Base-by-base conservation (phyloP, 108 stramenopile genomes). In the Cylindrotheca fusiformis region DNA sequence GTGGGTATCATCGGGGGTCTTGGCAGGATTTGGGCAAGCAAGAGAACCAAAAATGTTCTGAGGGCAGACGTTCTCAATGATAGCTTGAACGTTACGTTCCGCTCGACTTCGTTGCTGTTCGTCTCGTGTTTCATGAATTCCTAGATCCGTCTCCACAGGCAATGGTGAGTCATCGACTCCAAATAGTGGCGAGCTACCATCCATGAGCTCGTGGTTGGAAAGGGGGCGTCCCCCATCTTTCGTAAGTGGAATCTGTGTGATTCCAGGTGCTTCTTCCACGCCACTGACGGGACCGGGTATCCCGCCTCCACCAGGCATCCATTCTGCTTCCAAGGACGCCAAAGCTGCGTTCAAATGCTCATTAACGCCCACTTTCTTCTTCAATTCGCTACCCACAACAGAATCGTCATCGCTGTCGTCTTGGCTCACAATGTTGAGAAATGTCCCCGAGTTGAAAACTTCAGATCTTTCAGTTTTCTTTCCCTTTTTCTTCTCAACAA, bases 301-400 rank as follows among this genome's bases (percentile, higher is more conserved):
- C 36, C 36, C 36, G 36, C 14, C 14, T 41, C 36, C 36, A 41
- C 14, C 6, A 6, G 14, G 36, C 36, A 14, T 14, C 36, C 36
- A 6, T 6, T 41, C 36, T 2, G 12, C 10, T 14, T 77, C 74
- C n/a, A 94, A 60, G 56, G 79, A 88, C 24, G 87, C 88, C 33
- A 86, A 60, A 1, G 89, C 93, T 4, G 84, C 84, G 51, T 80
- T 78, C 45, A 94, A 62, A 56, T 94, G 87, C 48, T 94, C 93
- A 65, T 88, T 94, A 23, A 88, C 51, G 6, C 93, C 93, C 48
- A 94, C 89, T 48, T 86, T 72, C 41, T 85, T 87, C 33, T 85
- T 84, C 59, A 87, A 58, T 75, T 94, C 93, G 30, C 85, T 85
- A 1, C 82, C 83, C 47, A 85, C 84, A 21, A 94, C 67, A 20